Percentiles rank a stretch among this genome's conserved stretches.
Conservation (phyloP, 495 filamentous ascomycete genomes). For the Penicillium robsamsonii region DNA sequence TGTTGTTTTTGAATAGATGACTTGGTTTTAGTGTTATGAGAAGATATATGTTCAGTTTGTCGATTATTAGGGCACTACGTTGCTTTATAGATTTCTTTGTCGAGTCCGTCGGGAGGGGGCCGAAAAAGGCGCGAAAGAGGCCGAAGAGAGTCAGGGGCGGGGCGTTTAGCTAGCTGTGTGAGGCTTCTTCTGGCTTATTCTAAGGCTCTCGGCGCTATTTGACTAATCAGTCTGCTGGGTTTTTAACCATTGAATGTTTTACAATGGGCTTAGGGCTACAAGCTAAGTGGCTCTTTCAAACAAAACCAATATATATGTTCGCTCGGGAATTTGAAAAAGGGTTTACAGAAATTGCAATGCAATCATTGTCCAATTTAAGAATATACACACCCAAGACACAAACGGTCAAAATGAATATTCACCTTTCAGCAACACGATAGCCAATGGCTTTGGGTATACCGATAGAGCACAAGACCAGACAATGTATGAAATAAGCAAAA, state of each 20-base stretch:
- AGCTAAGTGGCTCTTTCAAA: not conserved
- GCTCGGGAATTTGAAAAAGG: not conserved
- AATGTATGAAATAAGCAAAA: conserved; percentile 8
- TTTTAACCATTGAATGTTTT: not conserved
- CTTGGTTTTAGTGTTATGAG: not conserved
- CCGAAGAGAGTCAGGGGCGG: not conserved
- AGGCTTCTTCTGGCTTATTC: not conserved
- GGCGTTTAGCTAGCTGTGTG: not conserved
- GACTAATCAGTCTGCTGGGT: not conserved
- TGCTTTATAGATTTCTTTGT: not conserved
- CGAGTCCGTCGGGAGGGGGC: not conserved
- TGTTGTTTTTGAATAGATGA: not conserved
- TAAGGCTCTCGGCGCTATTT: not conserved
- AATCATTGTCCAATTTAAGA: not conserved
- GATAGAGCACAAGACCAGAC: conserved; percentile 5
- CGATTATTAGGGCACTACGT: not conserved
- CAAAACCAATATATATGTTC: not conserved
- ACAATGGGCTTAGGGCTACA: not conserved
- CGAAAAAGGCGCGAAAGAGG: too few relatives aligned
- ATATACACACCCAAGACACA: not conserved
- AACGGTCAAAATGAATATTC: not conserved
- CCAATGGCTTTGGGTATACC: conserved; percentile 13
- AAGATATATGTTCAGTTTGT: not conserved
- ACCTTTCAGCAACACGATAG: conserved; percentile 7
- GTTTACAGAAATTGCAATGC: not conserved